phyloP scores from a whole-genome alignment of 129 eudicot genomes.

The Kitagawia praeruptora region DNA sequence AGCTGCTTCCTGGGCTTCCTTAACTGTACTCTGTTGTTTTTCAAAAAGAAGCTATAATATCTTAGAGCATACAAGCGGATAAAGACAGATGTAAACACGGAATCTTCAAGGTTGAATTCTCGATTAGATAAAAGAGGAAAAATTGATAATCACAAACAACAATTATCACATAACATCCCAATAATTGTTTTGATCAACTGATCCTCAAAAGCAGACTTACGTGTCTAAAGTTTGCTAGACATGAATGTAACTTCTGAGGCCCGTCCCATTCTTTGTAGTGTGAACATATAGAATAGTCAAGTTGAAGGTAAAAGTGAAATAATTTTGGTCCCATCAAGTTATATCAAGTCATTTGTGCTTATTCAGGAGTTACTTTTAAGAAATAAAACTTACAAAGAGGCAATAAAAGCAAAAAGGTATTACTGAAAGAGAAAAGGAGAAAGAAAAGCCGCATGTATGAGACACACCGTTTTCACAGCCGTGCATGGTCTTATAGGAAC shows the following conservation, averaged over 20 bases:
- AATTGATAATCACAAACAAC: neutral
- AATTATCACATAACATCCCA: neutral
- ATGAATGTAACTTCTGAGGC: neutral
- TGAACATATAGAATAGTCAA: neutral
- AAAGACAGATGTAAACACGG: neutral
- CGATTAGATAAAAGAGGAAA: neutral
- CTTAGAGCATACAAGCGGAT: neutral
- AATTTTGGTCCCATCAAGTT: too few relatives aligned
- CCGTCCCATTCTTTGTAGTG: neutral
- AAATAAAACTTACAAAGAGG: neutral
- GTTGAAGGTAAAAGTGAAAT: neutral
- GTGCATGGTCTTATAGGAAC: constrained; percentile 1
- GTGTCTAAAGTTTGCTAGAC: neutral
- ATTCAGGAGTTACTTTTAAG: neutral
- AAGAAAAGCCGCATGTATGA: neutral
- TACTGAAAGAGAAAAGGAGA: neutral
- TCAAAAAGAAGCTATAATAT: neutral
- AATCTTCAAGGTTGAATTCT: neutral
- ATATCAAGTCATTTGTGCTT: neutral
- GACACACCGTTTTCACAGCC: constrained; percentile 14
- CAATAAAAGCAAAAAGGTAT: neutral
- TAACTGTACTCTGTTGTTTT: constrained; percentile 14
- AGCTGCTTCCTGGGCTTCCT: constrained; percentile 6
- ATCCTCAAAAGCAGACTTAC: neutral
- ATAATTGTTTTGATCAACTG: neutral